These are phyloP conservation scores for Botrytis aclada DNA, from an alignment of 2,329 filamentous ascomycete species.

Conservation along the genomic window DNA sequence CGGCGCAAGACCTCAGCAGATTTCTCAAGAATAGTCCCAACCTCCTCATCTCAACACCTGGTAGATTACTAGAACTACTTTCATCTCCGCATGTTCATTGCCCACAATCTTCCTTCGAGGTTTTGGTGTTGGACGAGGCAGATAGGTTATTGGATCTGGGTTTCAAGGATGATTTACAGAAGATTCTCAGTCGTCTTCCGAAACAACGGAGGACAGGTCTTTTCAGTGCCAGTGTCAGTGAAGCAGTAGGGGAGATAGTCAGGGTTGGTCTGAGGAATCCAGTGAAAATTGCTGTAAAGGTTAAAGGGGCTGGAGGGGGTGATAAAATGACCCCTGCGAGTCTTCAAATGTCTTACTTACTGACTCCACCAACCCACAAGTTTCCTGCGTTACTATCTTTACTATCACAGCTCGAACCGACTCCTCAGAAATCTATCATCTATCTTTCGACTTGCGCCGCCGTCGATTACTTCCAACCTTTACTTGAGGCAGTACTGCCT, in stretches of 20 bases:
- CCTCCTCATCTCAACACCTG: slow-evolving; percentile 85
- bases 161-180: slow-evolving; percentile 87
- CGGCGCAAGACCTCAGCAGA: slow-evolving; percentile 79
- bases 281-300: slow-evolving; percentile 90
- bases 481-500: slow-evolving; percentile 72
- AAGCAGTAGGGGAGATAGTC: slow-evolving; percentile 90
- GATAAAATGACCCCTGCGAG: slow-evolving; percentile 89
- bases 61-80: slow-evolving; percentile 82
- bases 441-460: slow-evolving; percentile 93
- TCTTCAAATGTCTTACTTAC: slow-evolving; percentile 84
- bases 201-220: slow-evolving; percentile 92
- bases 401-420: slow-evolving; percentile 65
- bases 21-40: slow-evolving; percentile 87
- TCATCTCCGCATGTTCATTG: slow-evolving; percentile 85
- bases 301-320: slow-evolving; percentile 73
- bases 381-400: slow-evolving; percentile 70
- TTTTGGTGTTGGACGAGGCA: slow-evolving; percentile 90
- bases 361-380: slow-evolving; percentile 74
- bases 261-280: slow-evolving; percentile 89
- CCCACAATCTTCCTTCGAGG: slow-evolving; percentile 84
- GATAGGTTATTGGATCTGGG: slow-evolving; percentile 90
- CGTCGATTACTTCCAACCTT: slow-evolving; percentile 88
- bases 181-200: slow-evolving; percentile 77
- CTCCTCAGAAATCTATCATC: slow-evolving; percentile 80
- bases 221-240: slow-evolving; percentile 94